Base-by-base conservation (phyloP, 768 basidiomycete genomes). In the Lactarius hengduanensis region DNA sequence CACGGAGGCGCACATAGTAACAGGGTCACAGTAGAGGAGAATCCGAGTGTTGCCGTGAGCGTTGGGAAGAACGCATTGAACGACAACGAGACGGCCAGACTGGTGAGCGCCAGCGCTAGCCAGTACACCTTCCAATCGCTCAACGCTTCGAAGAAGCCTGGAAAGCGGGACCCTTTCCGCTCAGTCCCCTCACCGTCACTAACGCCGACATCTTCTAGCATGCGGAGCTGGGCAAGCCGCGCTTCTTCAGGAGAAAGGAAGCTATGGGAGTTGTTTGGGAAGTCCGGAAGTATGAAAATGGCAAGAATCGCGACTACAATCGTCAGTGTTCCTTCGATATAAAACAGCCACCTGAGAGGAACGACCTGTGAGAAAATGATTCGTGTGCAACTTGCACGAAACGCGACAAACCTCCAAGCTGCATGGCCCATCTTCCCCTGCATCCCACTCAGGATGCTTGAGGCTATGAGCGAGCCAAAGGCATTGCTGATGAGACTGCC, bases 51-150 rank as follows among this genome's bases (percentile, higher is more conserved):
- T 20, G 81, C 84, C 34, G 83, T 84, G 63, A 94, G 76, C 0
- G 92, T 90, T 7, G 89, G 91, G 77, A 93, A 93, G 75, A 86
- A 92, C 9, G 86, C 87, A 73, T 90, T 89, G 80, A 93, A 93
- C 4, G 86, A 87, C 32, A 92, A 71, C 10, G 88, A 84, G 43
- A 89, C 76, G 41, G 85, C 82, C 77, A 86, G 81, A 70, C 81
- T 81, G 16, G 84, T 84, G 63, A 91, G 74, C 3, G 87, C 81
- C 34, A 91, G 62, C 22, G 88, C 81, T 54, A 96, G 80, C 84
- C 84, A 90, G 89, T 92, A 94, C 45, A 95, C 90, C 74, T 88
- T 90, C 89, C 88, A 86, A 72, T 95, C 93, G 22, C 79, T 80
- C 63, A 91, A 50, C 13, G 92, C 89, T 68, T 88, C 72, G 10